Conservation (phyloP, 73 alveolate species). For the Diophrys appendiculata region DNA sequence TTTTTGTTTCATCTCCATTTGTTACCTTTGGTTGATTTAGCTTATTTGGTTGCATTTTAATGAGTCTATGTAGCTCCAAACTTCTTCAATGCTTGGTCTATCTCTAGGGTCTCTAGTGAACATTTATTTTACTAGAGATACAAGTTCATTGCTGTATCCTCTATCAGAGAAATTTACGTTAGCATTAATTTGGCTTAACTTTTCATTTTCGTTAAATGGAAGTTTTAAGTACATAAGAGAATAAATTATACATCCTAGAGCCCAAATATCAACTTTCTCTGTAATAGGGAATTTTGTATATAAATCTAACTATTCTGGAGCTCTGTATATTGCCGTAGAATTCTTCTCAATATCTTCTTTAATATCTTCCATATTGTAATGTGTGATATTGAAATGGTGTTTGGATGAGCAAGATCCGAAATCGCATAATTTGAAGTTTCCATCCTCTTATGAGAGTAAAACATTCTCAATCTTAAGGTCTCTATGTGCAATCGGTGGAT, state of each 20-base stretch:
- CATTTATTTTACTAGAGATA: too few relatives aligned
- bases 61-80: too few relatives aligned
- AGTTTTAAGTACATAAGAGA: constrained; percentile 83
- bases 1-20: too few relatives aligned
- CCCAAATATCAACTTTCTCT: constrained; percentile 94
- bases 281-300: constrained; percentile 71
- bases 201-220: constrained; percentile 92
- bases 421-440: constrained; percentile 90
- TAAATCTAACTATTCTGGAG: constrained; percentile 95
- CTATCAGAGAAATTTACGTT: too few relatives aligned
- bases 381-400: constrained; percentile 8
- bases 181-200: constrained; percentile 85
- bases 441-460: constrained; percentile 74
- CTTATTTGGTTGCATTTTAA: too few relatives aligned
- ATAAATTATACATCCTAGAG: constrained; percentile 79
- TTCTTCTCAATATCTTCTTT: constrained; percentile 79
- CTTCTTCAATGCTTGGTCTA: too few relatives aligned
- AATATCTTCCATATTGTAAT: constrained; percentile 59
- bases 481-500: constrained; percentile 68
- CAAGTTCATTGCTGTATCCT: too few relatives aligned
- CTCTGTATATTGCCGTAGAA: constrained; percentile 91
- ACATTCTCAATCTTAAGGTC: constrained; percentile 91
- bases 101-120: too few relatives aligned
- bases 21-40: too few relatives aligned
- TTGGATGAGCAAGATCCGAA: constrained; percentile 88